Evolutionary conservation across 2,329 filamentous ascomycete species (phyloP).

Genomic region (Aspergillus costaricaensis): DNA sequence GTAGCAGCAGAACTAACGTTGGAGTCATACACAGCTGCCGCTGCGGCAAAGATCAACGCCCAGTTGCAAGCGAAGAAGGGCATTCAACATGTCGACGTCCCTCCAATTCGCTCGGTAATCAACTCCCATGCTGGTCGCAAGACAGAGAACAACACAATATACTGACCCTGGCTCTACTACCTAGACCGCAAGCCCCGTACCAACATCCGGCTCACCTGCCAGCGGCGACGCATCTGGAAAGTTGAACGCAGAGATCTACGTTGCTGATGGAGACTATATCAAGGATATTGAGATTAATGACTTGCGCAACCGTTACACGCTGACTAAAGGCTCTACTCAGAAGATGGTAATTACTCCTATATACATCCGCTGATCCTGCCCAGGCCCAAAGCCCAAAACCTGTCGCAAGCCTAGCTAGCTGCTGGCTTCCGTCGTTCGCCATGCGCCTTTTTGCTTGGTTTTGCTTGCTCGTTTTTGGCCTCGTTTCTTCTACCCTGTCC

Average conservation of each 20-base stretch:
- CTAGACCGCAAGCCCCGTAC: slow-evolving; percentile 53
- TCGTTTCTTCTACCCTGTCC: slow-evolving; percentile 17
- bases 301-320: slow-evolving; percentile 89
- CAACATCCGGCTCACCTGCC: slow-evolving; percentile 57
- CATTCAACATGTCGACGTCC: slow-evolving; percentile 86
- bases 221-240: slow-evolving; percentile 54
- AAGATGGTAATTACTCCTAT: slow-evolving; percentile 97
- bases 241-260: slow-evolving; percentile 86
- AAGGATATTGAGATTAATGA: slow-evolving; percentile 99
- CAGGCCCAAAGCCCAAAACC: slow-evolving; percentile 40
- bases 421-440: slow-evolving; percentile 35
- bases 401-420: slow-evolving; percentile 39
- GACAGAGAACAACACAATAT: neutral
- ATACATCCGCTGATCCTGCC: slow-evolving; percentile 65
- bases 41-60: slow-evolving; percentile 84
- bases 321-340: slow-evolving; percentile 96
- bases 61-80: slow-evolving; percentile 83
- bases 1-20: slow-evolving; percentile 13
- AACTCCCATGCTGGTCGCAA: neutral
- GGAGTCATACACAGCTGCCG: slow-evolving; percentile 64
- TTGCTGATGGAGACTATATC: slow-evolving; percentile 95
- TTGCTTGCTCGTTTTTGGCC: slow-evolving; percentile 35
- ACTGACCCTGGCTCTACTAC: neutral
- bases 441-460: slow-evolving; percentile 36
- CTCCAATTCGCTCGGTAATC: slow-evolving; percentile 69